Percentiles rank a stretch among this genome's conserved stretches.
Evolutionary conservation across 1,284 basidiomycete genomes (phyloP).

Genomic region (Thelephora terrestris): DNA sequence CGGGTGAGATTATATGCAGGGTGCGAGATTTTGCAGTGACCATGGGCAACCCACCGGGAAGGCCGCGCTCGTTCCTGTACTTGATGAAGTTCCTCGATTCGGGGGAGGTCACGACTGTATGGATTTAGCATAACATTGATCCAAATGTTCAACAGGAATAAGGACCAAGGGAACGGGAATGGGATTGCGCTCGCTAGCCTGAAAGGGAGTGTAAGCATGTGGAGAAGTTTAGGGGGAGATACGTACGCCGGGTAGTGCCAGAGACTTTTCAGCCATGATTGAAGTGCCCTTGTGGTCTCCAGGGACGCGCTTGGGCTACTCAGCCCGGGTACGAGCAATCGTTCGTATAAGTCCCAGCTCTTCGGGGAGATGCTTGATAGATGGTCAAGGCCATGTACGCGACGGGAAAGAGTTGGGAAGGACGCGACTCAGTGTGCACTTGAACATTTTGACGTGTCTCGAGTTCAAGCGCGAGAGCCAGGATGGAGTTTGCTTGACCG

Average conservation of each 20-base stretch:
- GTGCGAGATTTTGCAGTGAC: slow-evolving; percentile 5
- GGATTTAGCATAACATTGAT: slow-evolving; percentile 7
- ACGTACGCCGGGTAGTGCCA: slow-evolving; percentile 12
- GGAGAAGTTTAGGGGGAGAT: background rate
- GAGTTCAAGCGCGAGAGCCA: no score
- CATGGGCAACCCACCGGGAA: slow-evolving; percentile 6
- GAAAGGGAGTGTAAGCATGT: background rate
- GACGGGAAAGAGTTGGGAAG: no score
- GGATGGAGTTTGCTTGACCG: no score
- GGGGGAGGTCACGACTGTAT: slow-evolving; percentile 6
- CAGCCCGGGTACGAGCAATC: no score
- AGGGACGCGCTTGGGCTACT: no score
- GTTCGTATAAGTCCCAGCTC: no score
- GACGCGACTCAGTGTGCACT: no score
- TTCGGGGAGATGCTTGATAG: no score
- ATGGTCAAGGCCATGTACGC: no score
- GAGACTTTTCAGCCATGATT: slow-evolving; percentile 8
- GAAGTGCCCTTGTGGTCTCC: background rate
- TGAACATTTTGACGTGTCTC: no score
- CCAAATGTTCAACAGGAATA: slow-evolving; percentile 10
- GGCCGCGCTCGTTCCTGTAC: slow-evolving; percentile 7
- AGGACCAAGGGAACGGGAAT: slow-evolving; percentile 8
- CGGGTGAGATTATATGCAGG: slow-evolving; percentile 10
- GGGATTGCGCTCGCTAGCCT: slow-evolving; percentile 4
- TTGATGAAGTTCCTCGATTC: slow-evolving; percentile 5